These are phyloP conservation scores for Solanum hybrid DNA, from an alignment of 305 asterid species.

Conservation along the genomic window DNA sequence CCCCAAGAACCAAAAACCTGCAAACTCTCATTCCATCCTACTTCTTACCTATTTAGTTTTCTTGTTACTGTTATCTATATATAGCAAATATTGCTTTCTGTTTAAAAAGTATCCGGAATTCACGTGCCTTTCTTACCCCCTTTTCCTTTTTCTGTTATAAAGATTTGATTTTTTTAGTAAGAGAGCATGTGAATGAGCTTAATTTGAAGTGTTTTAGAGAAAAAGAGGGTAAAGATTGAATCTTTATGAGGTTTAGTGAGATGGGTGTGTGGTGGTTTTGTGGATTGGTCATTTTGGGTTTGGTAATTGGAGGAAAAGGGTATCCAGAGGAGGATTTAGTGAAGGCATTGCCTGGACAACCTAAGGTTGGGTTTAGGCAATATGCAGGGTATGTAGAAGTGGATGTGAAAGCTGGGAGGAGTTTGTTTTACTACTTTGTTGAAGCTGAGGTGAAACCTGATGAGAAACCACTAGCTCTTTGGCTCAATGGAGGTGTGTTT, in stretches of 20 bases:
- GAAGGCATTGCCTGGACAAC: slow-evolving; percentile 71
- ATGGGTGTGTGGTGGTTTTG: slow-evolving; percentile 35
- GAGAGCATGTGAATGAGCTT: background rate
- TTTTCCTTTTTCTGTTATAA: background rate
- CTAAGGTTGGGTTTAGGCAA: slow-evolving; percentile 66
- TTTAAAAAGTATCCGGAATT: slow-evolving; percentile 36
- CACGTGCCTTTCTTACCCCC: slow-evolving; percentile 38
- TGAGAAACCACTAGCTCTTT: slow-evolving; percentile 65
- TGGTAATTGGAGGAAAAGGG: slow-evolving; percentile 39
- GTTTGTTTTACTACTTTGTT: slow-evolving; percentile 83
- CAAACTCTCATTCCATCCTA: background rate
- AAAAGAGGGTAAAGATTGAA: background rate
- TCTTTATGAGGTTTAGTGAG: background rate
- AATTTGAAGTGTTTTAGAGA: background rate
- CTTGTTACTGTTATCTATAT: background rate
- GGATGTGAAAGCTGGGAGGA: slow-evolving; percentile 64
- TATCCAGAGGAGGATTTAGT: slow-evolving; percentile 75
- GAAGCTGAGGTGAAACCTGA: slow-evolving; percentile 77
- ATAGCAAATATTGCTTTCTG: slow-evolving; percentile 17
- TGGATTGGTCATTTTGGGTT: slow-evolving; percentile 25
- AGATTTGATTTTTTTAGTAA: background rate
- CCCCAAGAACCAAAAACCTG: background rate
- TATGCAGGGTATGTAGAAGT: slow-evolving; percentile 88
- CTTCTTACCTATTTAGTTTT: background rate
- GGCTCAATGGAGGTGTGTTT: slow-evolving; percentile 85